Evolutionary conservation across 352 stramenopile genomes (phyloP).

Genomic region (Phytophthora brassicae): DNA sequence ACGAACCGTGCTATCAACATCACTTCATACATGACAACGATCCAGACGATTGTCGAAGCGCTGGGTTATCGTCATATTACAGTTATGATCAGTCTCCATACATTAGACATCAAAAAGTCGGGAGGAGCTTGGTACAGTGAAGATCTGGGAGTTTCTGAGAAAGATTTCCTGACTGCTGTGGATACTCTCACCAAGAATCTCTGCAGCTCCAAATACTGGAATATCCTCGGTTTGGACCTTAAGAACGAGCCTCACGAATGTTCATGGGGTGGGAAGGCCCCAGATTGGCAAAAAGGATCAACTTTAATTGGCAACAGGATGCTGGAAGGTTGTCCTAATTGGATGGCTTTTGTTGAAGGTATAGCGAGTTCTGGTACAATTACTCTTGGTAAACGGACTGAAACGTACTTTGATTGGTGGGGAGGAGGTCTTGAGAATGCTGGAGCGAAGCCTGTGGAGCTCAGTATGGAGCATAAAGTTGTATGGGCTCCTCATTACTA

Average conservation of each 20-base stretch:
- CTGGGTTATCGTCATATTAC: conserved; percentile 61
- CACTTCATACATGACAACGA: conserved; percentile 52
- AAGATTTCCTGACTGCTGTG: conserved; percentile 52
- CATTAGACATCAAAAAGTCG: conserved; percentile 40
- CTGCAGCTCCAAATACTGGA: conserved; percentile 58
- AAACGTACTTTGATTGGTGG: conserved; percentile 66
- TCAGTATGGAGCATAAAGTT: conserved; percentile 45
- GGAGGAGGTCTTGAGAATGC: conserved; percentile 48
- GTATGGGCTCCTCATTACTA: conserved; percentile 75
- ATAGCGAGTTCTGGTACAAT: conserved; percentile 44
- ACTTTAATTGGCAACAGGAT: conserved; percentile 60
- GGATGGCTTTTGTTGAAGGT: conserved; percentile 66
- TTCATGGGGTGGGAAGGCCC: conserved; percentile 41
- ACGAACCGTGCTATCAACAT: conserved; percentile 69
- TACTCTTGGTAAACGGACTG: conserved; percentile 25
- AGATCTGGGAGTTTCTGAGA: conserved; percentile 44
- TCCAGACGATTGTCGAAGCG: conserved; percentile 52
- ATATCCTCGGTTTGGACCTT: conserved; percentile 60
- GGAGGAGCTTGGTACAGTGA: conserved; percentile 61
- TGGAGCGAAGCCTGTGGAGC: conserved; percentile 32
- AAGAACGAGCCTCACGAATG: conserved; percentile 70
- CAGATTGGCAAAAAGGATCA: conserved; percentile 56
- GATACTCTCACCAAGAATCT: conserved; percentile 61
- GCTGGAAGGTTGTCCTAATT: conserved; percentile 58
- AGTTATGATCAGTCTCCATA: conserved; percentile 72